Percentiles rank a stretch among this genome's conserved stretches.
Conservation (phyloP, 495 filamentous ascomycete genomes). For the Penicillium desertorum region DNA sequence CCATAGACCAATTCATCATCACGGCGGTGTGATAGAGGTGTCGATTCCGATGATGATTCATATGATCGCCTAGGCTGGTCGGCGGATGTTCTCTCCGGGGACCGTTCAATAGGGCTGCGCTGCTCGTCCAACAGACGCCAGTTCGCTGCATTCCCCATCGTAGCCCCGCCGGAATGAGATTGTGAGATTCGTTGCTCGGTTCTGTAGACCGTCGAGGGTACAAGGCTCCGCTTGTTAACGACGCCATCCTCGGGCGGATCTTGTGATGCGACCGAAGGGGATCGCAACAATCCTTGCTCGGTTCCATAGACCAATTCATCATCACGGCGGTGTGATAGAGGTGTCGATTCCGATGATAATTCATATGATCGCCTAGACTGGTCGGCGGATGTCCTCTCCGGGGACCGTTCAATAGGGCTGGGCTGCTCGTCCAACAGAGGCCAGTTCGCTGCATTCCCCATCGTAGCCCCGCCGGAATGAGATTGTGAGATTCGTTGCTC, state of each 20-base stretch:
- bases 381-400: constrained; percentile 16
- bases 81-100: constrained; percentile 15
- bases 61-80: constrained; percentile 29
- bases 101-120: constrained; percentile 15
- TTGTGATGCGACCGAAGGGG: constrained; percentile 23
- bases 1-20: constrained; percentile 40
- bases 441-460: no score
- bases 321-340: constrained; percentile 40
- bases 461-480: neutral
- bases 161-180: neutral
- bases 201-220: constrained; percentile 57
- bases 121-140: constrained; percentile 24
- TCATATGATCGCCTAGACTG: constrained; percentile 31
- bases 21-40: constrained; percentile 42
- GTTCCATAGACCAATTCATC: constrained; percentile 40
- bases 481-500: constrained; percentile 1
- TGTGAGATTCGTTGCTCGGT: constrained; percentile 3
- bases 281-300: constrained; percentile 20
- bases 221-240: constrained; percentile 30
- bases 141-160: no score
- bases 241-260: constrained; percentile 14
- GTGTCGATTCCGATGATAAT: constrained; percentile 46
- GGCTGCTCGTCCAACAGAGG: constrained; percentile 24
- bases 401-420: constrained; percentile 17
- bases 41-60: constrained; percentile 44